phyloP scores from a whole-genome alignment of 1,284 basidiomycete species.

The Neonothopanus nambi region DNA sequence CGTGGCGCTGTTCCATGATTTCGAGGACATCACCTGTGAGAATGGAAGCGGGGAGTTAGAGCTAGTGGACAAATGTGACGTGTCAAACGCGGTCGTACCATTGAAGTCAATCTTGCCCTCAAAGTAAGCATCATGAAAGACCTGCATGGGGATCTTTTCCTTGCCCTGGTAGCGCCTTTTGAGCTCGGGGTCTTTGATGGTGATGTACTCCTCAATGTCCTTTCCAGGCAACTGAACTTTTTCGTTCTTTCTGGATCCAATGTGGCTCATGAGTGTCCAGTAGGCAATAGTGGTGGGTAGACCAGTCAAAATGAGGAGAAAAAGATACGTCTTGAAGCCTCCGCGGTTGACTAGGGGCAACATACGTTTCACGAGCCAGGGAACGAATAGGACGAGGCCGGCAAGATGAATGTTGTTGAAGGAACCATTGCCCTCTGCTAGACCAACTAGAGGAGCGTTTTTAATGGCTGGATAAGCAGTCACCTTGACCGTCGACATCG shows the following conservation, averaged over 20 bases:
- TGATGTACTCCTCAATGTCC: slow-evolving; percentile 88
- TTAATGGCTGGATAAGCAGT: slow-evolving; percentile 14
- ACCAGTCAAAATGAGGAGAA: slow-evolving; percentile 75
- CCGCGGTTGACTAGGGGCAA: slow-evolving; percentile 77
- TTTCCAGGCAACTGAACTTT: slow-evolving; percentile 87
- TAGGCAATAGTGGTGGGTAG: slow-evolving; percentile 83
- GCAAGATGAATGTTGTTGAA: slow-evolving; percentile 86
- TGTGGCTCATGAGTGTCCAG: slow-evolving; percentile 87
- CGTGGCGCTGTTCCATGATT: slow-evolving; percentile 91
- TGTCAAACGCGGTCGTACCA: slow-evolving; percentile 46
- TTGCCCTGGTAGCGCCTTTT: slow-evolving; percentile 77
- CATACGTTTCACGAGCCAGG: slow-evolving; percentile 80
- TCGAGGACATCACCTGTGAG: slow-evolving; percentile 86
- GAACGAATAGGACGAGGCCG: slow-evolving; percentile 72
- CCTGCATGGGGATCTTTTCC: slow-evolving; percentile 96
- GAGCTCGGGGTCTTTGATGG: slow-evolving; percentile 84
- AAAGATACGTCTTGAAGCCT: slow-evolving; percentile 82
- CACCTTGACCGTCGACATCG: slow-evolving; percentile 9
- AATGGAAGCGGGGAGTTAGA: slow-evolving; percentile 11
- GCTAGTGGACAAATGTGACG: slow-evolving; percentile 11
- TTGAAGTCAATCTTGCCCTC: slow-evolving; percentile 97
- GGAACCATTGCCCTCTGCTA: slow-evolving; percentile 84
- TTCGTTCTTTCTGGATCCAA: slow-evolving; percentile 82
- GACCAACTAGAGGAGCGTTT: slow-evolving; percentile 70
- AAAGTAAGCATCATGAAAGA: slow-evolving; percentile 98